Conservation (phyloP, 495 filamentous ascomycete genomes). For the Xylaria palmicola region DNA sequence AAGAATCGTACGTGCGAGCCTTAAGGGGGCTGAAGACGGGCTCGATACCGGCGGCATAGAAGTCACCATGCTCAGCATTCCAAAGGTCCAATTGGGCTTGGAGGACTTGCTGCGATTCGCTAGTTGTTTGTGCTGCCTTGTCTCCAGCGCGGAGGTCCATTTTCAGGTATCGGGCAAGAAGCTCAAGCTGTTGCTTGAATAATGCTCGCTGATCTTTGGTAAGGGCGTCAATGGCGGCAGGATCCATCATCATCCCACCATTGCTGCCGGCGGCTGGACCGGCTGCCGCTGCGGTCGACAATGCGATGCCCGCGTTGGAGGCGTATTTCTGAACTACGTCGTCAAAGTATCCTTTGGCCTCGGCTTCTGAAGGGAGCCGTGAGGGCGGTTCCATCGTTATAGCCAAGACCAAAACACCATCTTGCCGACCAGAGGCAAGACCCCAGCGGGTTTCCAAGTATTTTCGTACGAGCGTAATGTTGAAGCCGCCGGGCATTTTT, state of each 20-base stretch:
- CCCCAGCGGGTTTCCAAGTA: slow-evolving; percentile 95
- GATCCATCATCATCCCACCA: slow-evolving; percentile 98
- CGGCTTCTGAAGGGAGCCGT: slow-evolving; percentile 82
- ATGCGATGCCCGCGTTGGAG: slow-evolving; percentile 74
- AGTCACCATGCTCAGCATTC: slow-evolving; percentile 92
- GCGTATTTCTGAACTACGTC: slow-evolving; percentile 89
- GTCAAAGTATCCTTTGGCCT: slow-evolving; percentile 90
- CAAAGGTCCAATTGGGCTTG: slow-evolving; percentile 93
- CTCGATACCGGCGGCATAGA: slow-evolving; percentile 92
- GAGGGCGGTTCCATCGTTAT: slow-evolving; percentile 89
- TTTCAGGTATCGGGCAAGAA: slow-evolving; percentile 93
- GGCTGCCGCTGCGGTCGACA: slow-evolving; percentile 69
- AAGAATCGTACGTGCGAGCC: slow-evolving; percentile 94
- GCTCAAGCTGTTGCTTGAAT: slow-evolving; percentile 96
- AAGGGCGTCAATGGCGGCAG: slow-evolving; percentile 91
- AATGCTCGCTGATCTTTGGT: slow-evolving; percentile 93
- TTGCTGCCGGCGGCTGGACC: slow-evolving; percentile 72
- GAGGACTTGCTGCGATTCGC: slow-evolving; percentile 79
- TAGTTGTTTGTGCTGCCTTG: slow-evolving; percentile 81
- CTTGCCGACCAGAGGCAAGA: slow-evolving; percentile 81
- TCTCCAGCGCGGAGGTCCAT: slow-evolving; percentile 94
- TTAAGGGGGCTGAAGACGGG: slow-evolving; percentile 91
- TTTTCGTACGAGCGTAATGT: slow-evolving; percentile 91
- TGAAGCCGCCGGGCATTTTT: slow-evolving; percentile 99
- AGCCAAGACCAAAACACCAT: slow-evolving; percentile 83